These are phyloP conservation scores for Lepidium aucheri DNA, from an alignment of 345 rosid genomes.

Conservation along the genomic window DNA sequence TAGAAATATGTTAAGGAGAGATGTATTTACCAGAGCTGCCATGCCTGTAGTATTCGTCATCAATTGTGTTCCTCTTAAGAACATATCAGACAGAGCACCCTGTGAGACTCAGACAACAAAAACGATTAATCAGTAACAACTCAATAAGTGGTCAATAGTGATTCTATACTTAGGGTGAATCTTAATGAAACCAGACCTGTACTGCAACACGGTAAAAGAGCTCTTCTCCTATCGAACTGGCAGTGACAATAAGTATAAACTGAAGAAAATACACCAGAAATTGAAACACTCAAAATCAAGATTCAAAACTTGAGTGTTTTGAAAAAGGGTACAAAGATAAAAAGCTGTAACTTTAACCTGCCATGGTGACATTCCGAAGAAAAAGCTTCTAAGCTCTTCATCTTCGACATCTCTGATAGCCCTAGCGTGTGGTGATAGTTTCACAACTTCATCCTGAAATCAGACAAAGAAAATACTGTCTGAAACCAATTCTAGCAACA, in stretches of 20 bases:
- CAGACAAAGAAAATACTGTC: background rate
- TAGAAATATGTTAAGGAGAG: background rate
- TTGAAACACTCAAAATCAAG: background rate
- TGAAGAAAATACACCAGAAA: conserved; percentile 23
- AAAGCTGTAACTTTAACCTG: conserved; percentile 41
- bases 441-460: conserved; percentile 90
- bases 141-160: background rate
- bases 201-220: conserved; percentile 96
- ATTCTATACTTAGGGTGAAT: background rate
- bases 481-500: background rate
- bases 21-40: conserved; percentile 60
- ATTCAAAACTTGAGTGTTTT: background rate
- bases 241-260: conserved; percentile 76
- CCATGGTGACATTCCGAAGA: conserved; percentile 96
- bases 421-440: conserved; percentile 88
- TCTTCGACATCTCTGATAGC: conserved; percentile 99
- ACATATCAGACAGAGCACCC: conserved; percentile 89
- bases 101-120: conserved; percentile 15
- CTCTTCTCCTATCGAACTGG: conserved; percentile 98
- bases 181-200: conserved; percentile 44
- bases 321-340: background rate
- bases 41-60: conserved; percentile 66
- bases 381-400: conserved; percentile 91
- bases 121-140: background rate
- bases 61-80: conserved; percentile 70